Evolutionary conservation across 345 rosid species (phyloP).

Genomic region (Luvunga scandens): DNA sequence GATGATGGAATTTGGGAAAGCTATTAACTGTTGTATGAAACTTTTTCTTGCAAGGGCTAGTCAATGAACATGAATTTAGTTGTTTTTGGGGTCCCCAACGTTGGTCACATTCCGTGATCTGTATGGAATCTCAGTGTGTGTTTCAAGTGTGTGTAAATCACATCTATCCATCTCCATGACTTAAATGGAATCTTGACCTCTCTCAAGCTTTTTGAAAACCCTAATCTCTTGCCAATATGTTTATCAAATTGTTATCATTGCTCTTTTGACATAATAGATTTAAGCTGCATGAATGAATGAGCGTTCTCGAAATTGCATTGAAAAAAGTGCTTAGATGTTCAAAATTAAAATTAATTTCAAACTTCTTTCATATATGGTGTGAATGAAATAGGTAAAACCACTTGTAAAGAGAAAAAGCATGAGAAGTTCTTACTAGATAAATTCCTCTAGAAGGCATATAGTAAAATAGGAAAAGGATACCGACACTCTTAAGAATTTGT

Average conservation of each 20-base stretch:
- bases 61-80: conserved; percentile 16
- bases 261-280: background rate
- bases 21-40: background rate
- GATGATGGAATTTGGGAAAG: conserved; percentile 30
- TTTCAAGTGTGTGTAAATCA: background rate
- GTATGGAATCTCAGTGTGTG: conserved; percentile 32
- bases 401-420: background rate
- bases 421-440: background rate
- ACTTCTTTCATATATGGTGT: too few relatives aligned
- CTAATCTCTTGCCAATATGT: background rate
- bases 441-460: background rate
- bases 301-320: too few relatives aligned
- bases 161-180: background rate
- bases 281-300: background rate
- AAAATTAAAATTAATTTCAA: too few relatives aligned
- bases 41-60: conserved; percentile 30
- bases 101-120: conserved; percentile 31
- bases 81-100: conserved; percentile 26
- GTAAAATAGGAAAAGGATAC: background rate
- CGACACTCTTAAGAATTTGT: too few relatives aligned
- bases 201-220: background rate
- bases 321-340: too few relatives aligned
- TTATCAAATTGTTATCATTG: background rate
- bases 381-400: too few relatives aligned
- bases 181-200: too few relatives aligned